A percentile compares a stretch with the other conserved stretches of the same genome.
Evolutionary conservation across 2,329 filamentous ascomycete species (phyloP).

Genomic region (Pezicula radicicola): DNA sequence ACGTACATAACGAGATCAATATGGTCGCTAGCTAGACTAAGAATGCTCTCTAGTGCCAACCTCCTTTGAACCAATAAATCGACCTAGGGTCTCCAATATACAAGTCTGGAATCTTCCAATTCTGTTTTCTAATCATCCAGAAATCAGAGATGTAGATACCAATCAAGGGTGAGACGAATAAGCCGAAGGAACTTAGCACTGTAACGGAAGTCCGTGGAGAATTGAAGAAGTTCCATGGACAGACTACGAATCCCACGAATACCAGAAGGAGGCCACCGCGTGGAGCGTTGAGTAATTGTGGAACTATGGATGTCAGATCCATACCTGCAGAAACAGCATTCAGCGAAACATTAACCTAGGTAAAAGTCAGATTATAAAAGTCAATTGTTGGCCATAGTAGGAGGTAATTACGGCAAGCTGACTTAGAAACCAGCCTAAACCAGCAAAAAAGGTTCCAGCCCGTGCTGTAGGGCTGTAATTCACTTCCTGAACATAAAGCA

Average conservation of each 20-base stretch:
- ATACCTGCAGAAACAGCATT: neutral
- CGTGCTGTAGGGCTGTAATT: neutral
- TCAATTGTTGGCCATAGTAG: neutral
- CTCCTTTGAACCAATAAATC: slow-evolving; percentile 13
- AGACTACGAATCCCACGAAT: neutral
- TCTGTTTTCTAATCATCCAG: slow-evolving; percentile 12
- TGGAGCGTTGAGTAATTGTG: neutral
- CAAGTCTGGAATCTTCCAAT: slow-evolving; percentile 14
- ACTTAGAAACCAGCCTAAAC: neutral
- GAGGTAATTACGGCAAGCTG: neutral
- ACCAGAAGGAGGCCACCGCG: neutral
- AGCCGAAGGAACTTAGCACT: neutral
- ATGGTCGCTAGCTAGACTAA: neutral
- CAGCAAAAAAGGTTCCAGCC: slow-evolving; percentile 1
- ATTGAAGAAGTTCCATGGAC: neutral
- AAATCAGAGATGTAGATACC: neutral
- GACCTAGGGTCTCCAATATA: slow-evolving; percentile 10
- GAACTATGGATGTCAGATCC: neutral
- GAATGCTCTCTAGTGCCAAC: slow-evolving; percentile 10
- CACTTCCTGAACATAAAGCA: neutral
- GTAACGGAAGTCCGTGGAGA: neutral
- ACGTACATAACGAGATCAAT: neutral
- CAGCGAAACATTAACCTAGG: neutral
- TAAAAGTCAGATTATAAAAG: neutral
- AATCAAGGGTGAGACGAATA: neutral